Percentiles rank a stretch among this genome's conserved stretches.
phyloP scores from a whole-genome alignment of 495 filamentous ascomycete species.

The Hyaloscypha finlandica region DNA sequence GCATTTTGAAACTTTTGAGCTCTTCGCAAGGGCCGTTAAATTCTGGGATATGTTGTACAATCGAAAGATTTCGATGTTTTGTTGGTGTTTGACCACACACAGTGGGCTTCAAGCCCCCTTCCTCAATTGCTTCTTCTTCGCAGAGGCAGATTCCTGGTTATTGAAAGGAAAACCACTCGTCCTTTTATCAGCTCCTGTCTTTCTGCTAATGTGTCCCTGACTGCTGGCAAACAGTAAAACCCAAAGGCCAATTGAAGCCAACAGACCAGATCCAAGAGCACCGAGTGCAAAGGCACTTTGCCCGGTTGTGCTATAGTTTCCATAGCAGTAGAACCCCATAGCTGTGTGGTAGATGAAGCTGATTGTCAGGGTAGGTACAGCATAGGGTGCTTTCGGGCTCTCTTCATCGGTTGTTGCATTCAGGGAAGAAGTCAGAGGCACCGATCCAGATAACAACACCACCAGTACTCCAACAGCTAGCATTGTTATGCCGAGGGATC shows the following conservation, averaged over 20 bases:
- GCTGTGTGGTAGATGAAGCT: constrained; percentile 65
- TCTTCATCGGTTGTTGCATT: constrained; percentile 48
- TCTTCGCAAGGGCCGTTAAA: too few species aligned
- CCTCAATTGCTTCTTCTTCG: constrained; percentile 51
- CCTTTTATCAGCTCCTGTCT: constrained; percentile 77
- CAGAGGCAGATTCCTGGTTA: constrained; percentile 58
- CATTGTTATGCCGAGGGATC: constrained; percentile 65
- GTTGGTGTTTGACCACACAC: neutral
- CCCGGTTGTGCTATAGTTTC: constrained; percentile 55
- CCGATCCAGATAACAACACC: constrained; percentile 69
- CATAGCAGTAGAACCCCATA: constrained; percentile 69
- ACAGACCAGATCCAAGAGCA: constrained; percentile 46
- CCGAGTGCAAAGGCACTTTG: constrained; percentile 58
- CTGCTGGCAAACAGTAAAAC: constrained; percentile 71
- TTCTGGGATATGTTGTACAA: neutral
- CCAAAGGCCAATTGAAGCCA: constrained; percentile 70
- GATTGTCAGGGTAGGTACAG: constrained; percentile 65
- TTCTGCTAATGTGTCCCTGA: constrained; percentile 61
- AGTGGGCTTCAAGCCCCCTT: constrained; percentile 16
- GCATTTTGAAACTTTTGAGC: too few species aligned
- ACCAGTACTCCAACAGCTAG: constrained; percentile 65
- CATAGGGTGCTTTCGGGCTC: constrained; percentile 62
- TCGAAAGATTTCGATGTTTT: neutral
- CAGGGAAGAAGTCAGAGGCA: constrained; percentile 63
- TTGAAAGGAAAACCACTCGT: constrained; percentile 81